These are phyloP conservation scores for Euphrasia confusa DNA, from an alignment of 257 asterid species.

Conservation along the genomic window DNA sequence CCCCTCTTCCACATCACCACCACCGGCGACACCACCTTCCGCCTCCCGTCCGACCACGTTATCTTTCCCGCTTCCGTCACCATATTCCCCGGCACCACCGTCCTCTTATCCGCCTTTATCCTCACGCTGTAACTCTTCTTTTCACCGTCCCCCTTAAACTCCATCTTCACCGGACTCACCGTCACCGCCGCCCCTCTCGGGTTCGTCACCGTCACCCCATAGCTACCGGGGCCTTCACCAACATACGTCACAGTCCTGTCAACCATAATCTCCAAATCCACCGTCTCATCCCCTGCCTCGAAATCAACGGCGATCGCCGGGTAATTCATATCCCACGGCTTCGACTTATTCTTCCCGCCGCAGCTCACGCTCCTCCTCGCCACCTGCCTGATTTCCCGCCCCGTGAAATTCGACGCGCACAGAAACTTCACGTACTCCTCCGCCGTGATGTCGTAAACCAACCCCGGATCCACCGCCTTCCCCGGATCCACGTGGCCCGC, in stretches of 20 bases:
- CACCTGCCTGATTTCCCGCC: conserved; percentile 37
- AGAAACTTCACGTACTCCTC: conserved; percentile 59
- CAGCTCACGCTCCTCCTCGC: conserved; percentile 39
- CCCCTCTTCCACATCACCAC: conserved; percentile 55
- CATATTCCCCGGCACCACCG: conserved; percentile 35
- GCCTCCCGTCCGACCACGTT: conserved; percentile 59
- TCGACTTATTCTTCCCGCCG: conserved; percentile 28
- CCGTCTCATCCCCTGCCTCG: conserved; percentile 25
- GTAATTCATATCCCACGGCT: conserved; percentile 74
- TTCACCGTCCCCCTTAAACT: conserved; percentile 40
- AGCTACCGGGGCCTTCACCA: conserved; percentile 34
- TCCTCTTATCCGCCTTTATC: conserved; percentile 42
- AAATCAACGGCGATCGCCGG: conserved; percentile 59
- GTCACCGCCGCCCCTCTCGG: conserved; percentile 40
- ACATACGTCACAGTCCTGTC: conserved; percentile 55
- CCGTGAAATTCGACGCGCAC: conserved; percentile 52
- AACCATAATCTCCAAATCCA: conserved; percentile 24
- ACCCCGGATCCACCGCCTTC: conserved; percentile 72
- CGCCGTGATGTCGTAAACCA: conserved; percentile 52
- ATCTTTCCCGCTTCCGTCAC: conserved; percentile 57
- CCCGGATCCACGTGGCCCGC: conserved; percentile 80
- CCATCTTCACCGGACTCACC: conserved; percentile 47
- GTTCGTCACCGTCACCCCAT: conserved; percentile 29
- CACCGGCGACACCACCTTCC: conserved; percentile 61
- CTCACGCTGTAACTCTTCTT: conserved; percentile 41